These are phyloP conservation scores for Saccharomycopsis hybrid DNA, from an alignment of 1,139 yeast species.

Conservation along the genomic window DNA sequence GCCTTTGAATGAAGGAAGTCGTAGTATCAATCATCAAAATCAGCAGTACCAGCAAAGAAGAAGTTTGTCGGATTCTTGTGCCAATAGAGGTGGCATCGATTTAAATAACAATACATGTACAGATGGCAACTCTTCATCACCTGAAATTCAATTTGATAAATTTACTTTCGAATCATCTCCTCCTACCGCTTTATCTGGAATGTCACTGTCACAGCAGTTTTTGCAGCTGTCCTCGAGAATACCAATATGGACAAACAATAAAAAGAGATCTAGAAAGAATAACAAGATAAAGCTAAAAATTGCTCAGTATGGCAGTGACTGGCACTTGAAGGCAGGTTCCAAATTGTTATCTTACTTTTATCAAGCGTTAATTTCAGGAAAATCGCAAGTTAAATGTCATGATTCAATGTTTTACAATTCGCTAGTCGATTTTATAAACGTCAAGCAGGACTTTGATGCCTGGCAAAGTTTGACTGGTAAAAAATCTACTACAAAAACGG, in stretches of 20 bases:
- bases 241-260: neutral
- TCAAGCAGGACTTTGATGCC: constrained; percentile 70
- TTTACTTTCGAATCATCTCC: neutral
- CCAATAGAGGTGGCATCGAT: neutral
- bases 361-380: constrained; percentile 42
- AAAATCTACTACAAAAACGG: constrained; percentile 13
- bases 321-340: constrained; percentile 72
- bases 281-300: constrained; percentile 27
- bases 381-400: constrained; percentile 5
- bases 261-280: constrained; percentile 2
- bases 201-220: constrained; percentile 21
- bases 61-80: neutral
- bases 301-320: constrained; percentile 67
- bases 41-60: no score
- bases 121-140: neutral
- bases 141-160: neutral
- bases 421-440: constrained; percentile 72
- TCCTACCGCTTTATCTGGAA: neutral
- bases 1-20: neutral
- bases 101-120: neutral
- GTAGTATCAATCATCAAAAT: neutral
- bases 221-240: constrained; percentile 11
- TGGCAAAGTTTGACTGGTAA: constrained; percentile 48
- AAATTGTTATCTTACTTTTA: constrained; percentile 49
- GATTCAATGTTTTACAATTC: constrained; percentile 64